Evolutionary conservation across 139 green algal genomes (phyloP), one percentile per base, ranked within the genome.

Genomic region (Chlamydomonas sp.): DNA sequence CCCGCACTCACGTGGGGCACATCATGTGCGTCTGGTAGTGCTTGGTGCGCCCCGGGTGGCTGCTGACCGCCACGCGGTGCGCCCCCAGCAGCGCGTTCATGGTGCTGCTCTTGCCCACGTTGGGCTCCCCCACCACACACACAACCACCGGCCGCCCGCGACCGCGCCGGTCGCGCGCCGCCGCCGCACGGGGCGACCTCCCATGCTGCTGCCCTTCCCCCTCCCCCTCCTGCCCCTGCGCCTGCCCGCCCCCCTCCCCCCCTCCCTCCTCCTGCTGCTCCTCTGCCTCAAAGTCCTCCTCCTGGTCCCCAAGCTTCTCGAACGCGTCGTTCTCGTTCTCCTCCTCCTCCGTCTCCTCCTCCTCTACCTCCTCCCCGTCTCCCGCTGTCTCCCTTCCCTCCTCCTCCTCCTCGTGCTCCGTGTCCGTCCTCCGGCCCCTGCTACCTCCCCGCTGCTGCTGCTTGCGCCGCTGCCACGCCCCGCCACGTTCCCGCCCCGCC

Each of bases 21-120:
- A 94, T 88, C 74, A 86, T 90, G 92, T 96, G 92, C 17, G 94
- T 96, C 93, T 96, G 94, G 89, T 95, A 94, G 86, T 95, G 90
- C 88, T 95, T 96, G 63, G 94, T 96, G 63, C 93, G 89, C 1
- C 94, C 94, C 0, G 93, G 93, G 87, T 95, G 92, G 59, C 57
- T 79, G 69, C 84, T 93, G 20, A 93, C 89, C 5, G 90, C 88
- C 64, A 94, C 89, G 61, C 90, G 81, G 85, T 96, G 92, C 7
- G 88, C 86, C 2, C 94, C 94, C 62, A 96, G 81, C 81, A 96
- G 78, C n/a, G 89, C 83, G 72, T 96, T 96, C 59, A 96, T 83
- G 3, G 90, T 92, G 66, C 88, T 93, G 73, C 84, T 93, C 90
- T 96, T 96, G 76, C 93, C 92, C 49, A 95, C 92, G 77, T 95